Base-by-base conservation (phyloP, 2,329 filamentous ascomycete genomes). In the Trichoderma lentiforme region DNA sequence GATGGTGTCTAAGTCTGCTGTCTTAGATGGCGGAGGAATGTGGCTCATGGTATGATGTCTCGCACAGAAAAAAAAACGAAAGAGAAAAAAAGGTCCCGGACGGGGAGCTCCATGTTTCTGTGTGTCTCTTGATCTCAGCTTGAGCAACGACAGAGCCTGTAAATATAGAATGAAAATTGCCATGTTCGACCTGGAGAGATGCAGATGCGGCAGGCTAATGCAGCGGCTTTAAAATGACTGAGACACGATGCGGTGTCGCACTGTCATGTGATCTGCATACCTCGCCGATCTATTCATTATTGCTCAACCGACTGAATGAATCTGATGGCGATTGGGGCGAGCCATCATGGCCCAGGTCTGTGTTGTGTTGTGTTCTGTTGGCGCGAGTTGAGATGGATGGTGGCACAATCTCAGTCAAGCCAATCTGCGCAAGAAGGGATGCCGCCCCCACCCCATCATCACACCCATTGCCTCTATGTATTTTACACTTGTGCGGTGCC, bases 1-100 rank as follows among this genome's bases (percentile, higher is more conserved):
- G 53, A n/a, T 56, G 60, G 53, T 71, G 60, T 64, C 66, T 69
- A 5, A 47, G 66, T 58, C 66, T 6, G 57, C 8, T 57, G 68
- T 71, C 68, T 71, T 21, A 64, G 68, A 63, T 64, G 66, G 56
- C 14, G 28, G 30, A 56, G 53, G 64, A 69, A 60, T 69, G 66
- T 58, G 36, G 36, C 66, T 36, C 43, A 60, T 69, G 36, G 28
- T 24, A 51, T 14, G 26, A 53, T 61, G 66, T 47, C 28, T 69
- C n/a, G n/a, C 32, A 12, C 32, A 5, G 26, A 39, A 39, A 39
- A 18, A n/a, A 28, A 58, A 32, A 43, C 7, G 15, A 18, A 39
- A 18, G 15, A 9, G 15, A 43, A 43, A 43, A 21, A 30, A n/a
- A 43, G 51, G 32, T 26, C 30, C 51, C 36, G 34, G 18, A 34